A percentile compares a stretch with the other conserved stretches of the same genome.
Conservation (phyloP, 192 early-diverging fungal species). For the Podila minutissima region DNA sequence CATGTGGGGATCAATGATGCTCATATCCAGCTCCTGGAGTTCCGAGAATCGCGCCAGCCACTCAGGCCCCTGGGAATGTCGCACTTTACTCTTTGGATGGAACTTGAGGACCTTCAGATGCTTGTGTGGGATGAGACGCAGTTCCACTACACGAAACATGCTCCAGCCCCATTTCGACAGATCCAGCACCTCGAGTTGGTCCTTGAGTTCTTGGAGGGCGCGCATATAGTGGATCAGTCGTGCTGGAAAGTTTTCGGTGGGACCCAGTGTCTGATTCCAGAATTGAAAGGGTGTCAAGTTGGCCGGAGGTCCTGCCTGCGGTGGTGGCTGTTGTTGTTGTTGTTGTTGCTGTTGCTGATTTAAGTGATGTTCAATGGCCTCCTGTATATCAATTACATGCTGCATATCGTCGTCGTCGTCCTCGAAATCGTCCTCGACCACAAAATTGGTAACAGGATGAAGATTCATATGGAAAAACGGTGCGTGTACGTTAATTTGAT, state of each 20-base stretch:
- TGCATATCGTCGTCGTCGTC: slow-evolving; percentile 8
- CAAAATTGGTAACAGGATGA: slow-evolving; percentile 4
- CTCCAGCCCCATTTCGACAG: slow-evolving; percentile 34
- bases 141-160: not conserved
- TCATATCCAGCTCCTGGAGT: slow-evolving; percentile 8
- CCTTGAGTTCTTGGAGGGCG: slow-evolving; percentile 8
- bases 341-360: not conserved
- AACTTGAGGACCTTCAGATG: slow-evolving; percentile 14
- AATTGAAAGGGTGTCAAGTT: not conserved
- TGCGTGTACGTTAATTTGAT: slow-evolving; percentile 8
- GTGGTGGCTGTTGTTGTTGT: not conserved
- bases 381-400: slow-evolving; percentile 6
- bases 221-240: slow-evolving; percentile 13
- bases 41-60: slow-evolving; percentile 4
- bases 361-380: not conserved
- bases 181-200: slow-evolving; percentile 24
- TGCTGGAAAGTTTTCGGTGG: slow-evolving; percentile 13
- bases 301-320: not conserved
- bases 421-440: not conserved
- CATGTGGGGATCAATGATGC: slow-evolving; percentile 12
- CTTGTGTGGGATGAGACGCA: slow-evolving; percentile 11
- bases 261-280: not conserved
- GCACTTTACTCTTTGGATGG: slow-evolving; percentile 15
- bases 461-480: slow-evolving; percentile 9
- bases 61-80: slow-evolving; percentile 1